These are phyloP conservation scores for Salix viminalis DNA, from an alignment of 345 rosid genomes.

Conservation along the genomic window DNA sequence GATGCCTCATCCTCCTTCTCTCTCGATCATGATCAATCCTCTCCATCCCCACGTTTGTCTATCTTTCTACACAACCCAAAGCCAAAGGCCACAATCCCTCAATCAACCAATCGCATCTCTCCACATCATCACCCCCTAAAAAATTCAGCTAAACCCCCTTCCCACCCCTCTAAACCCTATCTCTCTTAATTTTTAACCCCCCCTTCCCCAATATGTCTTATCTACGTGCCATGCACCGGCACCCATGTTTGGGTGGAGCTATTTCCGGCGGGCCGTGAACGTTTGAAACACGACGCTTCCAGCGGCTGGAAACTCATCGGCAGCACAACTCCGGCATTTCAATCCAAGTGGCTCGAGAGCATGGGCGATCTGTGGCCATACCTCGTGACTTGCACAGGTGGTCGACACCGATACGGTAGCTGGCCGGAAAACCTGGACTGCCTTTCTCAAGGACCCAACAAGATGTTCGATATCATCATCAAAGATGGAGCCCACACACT, in stretches of 20 bases:
- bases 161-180: not conserved
- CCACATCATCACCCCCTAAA: slow-evolving; percentile 40
- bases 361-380: slow-evolving; percentile 56
- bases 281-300: slow-evolving; percentile 75
- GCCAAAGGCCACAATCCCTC: slow-evolving; percentile 28
- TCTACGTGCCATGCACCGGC: not conserved
- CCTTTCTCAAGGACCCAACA: slow-evolving; percentile 49
- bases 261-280: slow-evolving; percentile 58
- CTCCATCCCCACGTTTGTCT: slow-evolving; percentile 4
- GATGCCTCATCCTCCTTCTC: slow-evolving; percentile 5
- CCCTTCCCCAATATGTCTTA: not conserved
- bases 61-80: slow-evolving; percentile 41
- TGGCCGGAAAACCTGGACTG: slow-evolving; percentile 74
- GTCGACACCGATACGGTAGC: slow-evolving; percentile 59
- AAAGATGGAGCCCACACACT: slow-evolving; percentile 62
- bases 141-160: slow-evolving; percentile 20
- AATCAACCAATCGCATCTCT: slow-evolving; percentile 33
- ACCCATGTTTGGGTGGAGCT: not conserved
- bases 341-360: slow-evolving; percentile 63
- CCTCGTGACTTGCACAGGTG: slow-evolving; percentile 49
- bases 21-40: not conserved
- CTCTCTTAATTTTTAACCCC: slow-evolving; percentile 5
- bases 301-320: slow-evolving; percentile 68
- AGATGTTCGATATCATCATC: slow-evolving; percentile 48
- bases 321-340: slow-evolving; percentile 62